Evolutionary conservation across 2,329 filamentous ascomycete genomes (phyloP).

Genomic region (Aureobasidium pullulans): DNA sequence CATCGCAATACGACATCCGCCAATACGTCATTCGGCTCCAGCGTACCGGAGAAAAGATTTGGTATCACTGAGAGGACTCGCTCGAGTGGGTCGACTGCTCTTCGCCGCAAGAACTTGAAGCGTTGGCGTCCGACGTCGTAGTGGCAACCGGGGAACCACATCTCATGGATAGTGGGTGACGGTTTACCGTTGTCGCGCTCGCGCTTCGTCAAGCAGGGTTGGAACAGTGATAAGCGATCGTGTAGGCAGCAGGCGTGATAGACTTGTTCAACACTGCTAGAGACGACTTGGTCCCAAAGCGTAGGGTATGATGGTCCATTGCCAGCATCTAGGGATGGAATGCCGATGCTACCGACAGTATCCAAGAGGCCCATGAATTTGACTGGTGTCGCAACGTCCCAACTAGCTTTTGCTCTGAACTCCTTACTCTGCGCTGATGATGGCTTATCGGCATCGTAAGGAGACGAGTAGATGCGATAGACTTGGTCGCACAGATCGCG

Average conservation of each 20-base stretch:
- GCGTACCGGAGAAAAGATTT: constrained; percentile 22
- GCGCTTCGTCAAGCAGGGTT: constrained; percentile 25
- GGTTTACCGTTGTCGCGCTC: constrained; percentile 15
- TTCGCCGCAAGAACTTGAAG: constrained; percentile 27
- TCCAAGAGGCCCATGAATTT: constrained; percentile 29
- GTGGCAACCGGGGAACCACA: constrained; percentile 32
- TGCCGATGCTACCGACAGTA: constrained; percentile 29
- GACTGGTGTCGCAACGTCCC: constrained; percentile 27
- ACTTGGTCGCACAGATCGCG: constrained; percentile 25
- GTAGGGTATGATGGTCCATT: constrained; percentile 30
- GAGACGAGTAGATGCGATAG: constrained; percentile 27
- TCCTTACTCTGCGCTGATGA: constrained; percentile 20
- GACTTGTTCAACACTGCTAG: constrained; percentile 26
- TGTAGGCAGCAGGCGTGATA: constrained; percentile 29
- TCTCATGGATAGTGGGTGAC: constrained; percentile 20
- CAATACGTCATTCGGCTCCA: constrained; percentile 29
- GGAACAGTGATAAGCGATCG: constrained; percentile 29
- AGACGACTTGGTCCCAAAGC: constrained; percentile 30
- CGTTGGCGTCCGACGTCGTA: constrained; percentile 30
- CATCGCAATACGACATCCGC: constrained; percentile 27
- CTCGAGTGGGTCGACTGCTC: constrained; percentile 24
- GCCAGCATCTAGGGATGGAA: constrained; percentile 28
- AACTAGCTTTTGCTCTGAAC: constrained; percentile 21
- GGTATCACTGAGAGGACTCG: constrained; percentile 23
- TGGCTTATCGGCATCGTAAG: constrained; percentile 24